Evolutionary conservation across 2,329 filamentous ascomycete species (phyloP), one percentile per base, ranked within the genome.

Genomic region (Niveomyces coronatus): DNA sequence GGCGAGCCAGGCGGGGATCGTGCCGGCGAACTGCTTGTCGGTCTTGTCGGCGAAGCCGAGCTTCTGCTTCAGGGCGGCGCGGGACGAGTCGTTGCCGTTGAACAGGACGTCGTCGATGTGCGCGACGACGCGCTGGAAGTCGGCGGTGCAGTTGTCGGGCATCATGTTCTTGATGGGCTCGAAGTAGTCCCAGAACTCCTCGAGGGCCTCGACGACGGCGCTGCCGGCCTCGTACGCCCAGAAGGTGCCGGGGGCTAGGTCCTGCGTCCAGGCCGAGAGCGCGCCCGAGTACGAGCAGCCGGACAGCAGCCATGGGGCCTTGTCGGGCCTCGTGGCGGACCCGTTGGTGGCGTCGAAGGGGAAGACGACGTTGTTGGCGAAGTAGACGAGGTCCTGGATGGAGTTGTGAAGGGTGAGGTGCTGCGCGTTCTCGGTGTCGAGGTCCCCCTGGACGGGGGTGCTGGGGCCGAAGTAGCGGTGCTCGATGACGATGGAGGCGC

Each of bases 391-490:
- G 52, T 93, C 85, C 6, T 81, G 81, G 35, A 91, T 53, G 0
- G 82, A 73, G 56, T 91, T 83, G 47, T 87, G 79, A 1, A 85
- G 86, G 1, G 82, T 82, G 51, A 89, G 63, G 62, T 87, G 87
- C 4, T 82, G 75, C 44, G 91, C 60, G 46, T 71, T 85, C 52
- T 80, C 64, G 0, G 75, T 80, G 48, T 60, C 66, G 38, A 87
- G 65, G 50, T 84, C 69, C 7, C 16, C 15, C 13, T 18, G 5
- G 0, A 71, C 71, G 0, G 84, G 84, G 37, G 79, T 77, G 51
- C 80, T 85, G 11, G 67, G 67, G 40, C 85, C 85, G 53, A 87
- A 93, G 65, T 88, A 93, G 34, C 85, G 75, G 53, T 91, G 85
- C 61, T 91, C 85, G 3, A 38, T 67, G 34, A 89, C 71, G 8